A percentile compares a stretch with the other conserved stretches of the same genome.
Conservation (phyloP, 2,329 filamentous ascomycete genomes). For the Phialophora macrospora region DNA sequence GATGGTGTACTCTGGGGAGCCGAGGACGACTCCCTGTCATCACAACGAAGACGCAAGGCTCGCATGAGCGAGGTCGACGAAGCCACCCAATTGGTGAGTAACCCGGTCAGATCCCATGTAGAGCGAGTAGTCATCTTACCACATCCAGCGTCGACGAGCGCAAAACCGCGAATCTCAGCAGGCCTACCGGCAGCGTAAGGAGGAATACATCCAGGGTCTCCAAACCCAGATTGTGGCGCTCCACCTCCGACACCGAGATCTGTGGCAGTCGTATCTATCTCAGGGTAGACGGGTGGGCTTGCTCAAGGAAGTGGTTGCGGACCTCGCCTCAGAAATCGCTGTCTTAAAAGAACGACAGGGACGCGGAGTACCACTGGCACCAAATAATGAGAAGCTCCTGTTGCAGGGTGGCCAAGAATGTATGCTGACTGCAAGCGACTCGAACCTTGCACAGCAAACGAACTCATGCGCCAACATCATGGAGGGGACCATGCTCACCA, state of each 20-base stretch:
- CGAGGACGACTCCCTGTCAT: not conserved
- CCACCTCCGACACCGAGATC: slow-evolving; percentile 22
- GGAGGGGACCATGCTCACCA: not conserved
- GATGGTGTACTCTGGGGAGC: not conserved
- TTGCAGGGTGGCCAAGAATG: not conserved
- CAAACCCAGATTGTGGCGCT: slow-evolving; percentile 7
- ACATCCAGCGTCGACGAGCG: slow-evolving; percentile 17
- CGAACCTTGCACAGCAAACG: not conserved
- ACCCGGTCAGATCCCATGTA: not conserved
- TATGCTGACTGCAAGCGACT: not conserved
- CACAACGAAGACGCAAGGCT: slow-evolving; percentile 17
- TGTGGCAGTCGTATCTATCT: slow-evolving; percentile 5
- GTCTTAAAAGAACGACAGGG: slow-evolving; percentile 1
- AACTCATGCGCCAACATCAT: not conserved
- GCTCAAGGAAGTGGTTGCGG: slow-evolving; percentile 13
- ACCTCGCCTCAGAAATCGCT: slow-evolving; percentile 10
- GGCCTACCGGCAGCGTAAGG: slow-evolving; percentile 15
- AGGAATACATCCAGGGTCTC: slow-evolving; percentile 15
- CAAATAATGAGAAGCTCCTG: not conserved
- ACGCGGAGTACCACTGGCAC: not conserved
- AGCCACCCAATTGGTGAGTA: slow-evolving; percentile 15
- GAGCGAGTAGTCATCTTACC: not conserved
- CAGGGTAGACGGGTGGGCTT: slow-evolving; percentile 10
- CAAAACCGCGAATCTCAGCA: slow-evolving; percentile 21
- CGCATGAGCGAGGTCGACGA: slow-evolving; percentile 20